A percentile compares a stretch with the other conserved stretches of the same genome.
Conservation (phyloP, 2,329 filamentous ascomycete species). For the Ophiostoma ulmi region DNA sequence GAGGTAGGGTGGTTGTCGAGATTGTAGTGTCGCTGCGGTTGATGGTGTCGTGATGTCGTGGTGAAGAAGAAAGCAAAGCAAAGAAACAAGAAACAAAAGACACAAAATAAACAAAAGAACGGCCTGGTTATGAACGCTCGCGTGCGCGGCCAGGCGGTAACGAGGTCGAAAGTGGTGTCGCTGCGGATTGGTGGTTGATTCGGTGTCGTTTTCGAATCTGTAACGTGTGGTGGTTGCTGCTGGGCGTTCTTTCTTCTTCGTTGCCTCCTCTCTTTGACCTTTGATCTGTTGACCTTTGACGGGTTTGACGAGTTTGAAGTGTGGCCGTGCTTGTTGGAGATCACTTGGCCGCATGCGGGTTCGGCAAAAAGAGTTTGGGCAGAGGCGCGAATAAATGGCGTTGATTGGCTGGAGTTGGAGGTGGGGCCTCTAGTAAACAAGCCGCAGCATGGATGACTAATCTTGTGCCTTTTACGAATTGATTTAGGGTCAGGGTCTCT, state of each 20-base stretch:
- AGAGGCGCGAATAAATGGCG: neutral
- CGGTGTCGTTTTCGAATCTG: neutral
- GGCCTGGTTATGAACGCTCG: constrained; percentile 3
- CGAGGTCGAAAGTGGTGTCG: neutral
- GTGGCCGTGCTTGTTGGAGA: neutral
- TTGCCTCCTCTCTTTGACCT: neutral
- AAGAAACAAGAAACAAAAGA: neutral
- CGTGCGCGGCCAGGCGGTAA: neutral
- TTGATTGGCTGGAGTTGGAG: neutral
- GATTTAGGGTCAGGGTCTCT: neutral
- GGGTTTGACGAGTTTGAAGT: neutral
- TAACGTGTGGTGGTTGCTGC: neutral
- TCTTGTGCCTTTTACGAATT: neutral
- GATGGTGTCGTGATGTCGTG: neutral
- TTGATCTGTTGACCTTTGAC: neutral
- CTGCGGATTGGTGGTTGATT: neutral
- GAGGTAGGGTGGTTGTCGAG: no score
- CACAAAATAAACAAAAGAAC: neutral
- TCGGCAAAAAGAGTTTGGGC: constrained; percentile 3
- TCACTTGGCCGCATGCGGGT: constrained; percentile 9
- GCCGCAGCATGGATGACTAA: neutral
- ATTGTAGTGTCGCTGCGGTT: neutral
- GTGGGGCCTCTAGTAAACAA: neutral
- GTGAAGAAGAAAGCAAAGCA: neutral
- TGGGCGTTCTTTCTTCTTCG: neutral